Evolutionary conservation across 148 eudicot species (phyloP).

Genomic region (Selenicereus undatus): DNA sequence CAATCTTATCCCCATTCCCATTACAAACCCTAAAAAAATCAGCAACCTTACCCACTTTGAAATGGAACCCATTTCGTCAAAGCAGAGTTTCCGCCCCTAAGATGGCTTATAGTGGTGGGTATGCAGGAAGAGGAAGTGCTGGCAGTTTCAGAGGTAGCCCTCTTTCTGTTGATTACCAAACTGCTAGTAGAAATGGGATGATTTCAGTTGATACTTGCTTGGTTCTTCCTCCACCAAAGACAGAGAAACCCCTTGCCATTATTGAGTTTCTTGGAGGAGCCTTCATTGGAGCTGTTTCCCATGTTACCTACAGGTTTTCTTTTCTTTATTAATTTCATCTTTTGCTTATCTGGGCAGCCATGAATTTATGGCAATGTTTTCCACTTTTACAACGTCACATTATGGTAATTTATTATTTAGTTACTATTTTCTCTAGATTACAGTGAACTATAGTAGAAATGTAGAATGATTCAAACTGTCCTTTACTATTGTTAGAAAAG

Average conservation of each 20-base stretch:
- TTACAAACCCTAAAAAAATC: constrained; percentile 10
- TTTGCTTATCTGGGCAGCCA: background rate
- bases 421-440: no score
- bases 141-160: constrained; percentile 13
- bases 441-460: background rate
- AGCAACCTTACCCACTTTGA: background rate
- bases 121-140: background rate
- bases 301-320: constrained; percentile 69
- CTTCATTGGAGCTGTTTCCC: constrained; percentile 88
- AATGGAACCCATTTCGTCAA: constrained; percentile 8
- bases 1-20: constrained; percentile 12
- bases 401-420: no score
- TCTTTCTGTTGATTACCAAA: constrained; percentile 6
- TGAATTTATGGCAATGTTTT: background rate
- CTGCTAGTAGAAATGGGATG: constrained; percentile 27
- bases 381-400: no score
- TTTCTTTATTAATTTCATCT: background rate
- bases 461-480: background rate
- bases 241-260: constrained; percentile 60
- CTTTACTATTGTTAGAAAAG: no score
- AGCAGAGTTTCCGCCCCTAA: constrained; percentile 13
- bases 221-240: constrained; percentile 69
- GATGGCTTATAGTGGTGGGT: constrained; percentile 18
- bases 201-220: constrained; percentile 60
- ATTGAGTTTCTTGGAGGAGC: constrained; percentile 90